These are phyloP conservation scores for Leccinum pachyderme DNA, from an alignment of 1,284 basidiomycete genomes.

Conservation along the genomic window DNA sequence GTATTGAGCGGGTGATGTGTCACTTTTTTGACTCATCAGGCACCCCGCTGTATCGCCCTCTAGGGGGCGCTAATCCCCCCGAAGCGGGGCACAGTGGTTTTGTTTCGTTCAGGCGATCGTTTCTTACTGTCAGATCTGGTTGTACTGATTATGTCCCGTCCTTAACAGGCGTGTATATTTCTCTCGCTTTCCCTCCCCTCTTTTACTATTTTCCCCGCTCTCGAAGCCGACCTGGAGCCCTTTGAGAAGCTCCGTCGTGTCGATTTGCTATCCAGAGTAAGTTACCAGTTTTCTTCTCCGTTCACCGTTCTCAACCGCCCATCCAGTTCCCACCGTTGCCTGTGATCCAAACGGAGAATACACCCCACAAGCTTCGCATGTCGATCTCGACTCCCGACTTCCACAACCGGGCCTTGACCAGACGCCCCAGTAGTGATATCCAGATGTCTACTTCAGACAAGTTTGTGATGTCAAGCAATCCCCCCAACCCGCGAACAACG, in stretches of 20 bases:
- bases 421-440: constrained; percentile 6
- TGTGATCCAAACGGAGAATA: constrained; percentile 23
- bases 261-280: constrained; percentile 38
- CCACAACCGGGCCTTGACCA: constrained; percentile 18
- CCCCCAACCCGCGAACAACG: constrained; percentile 68
- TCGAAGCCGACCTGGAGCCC: constrained; percentile 60
- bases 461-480: constrained; percentile 67
- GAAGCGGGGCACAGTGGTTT: not conserved
- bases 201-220: constrained; percentile 50
- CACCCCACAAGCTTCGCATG: constrained; percentile 34
- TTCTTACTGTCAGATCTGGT: constrained; percentile 13
- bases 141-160: constrained; percentile 13
- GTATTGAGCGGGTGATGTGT: constrained; percentile 13
- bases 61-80: not conserved
- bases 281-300: constrained; percentile 11
- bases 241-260: constrained; percentile 52
- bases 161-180: constrained; percentile 50
- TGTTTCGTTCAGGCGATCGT: constrained; percentile 20
- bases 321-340: constrained; percentile 22
- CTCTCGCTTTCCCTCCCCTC: constrained; percentile 48
- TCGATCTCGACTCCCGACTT: constrained; percentile 40
- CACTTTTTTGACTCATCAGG: constrained; percentile 23
- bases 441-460: constrained; percentile 23
- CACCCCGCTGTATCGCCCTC: constrained; percentile 15
- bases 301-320: not conserved